phyloP scores from a whole-genome alignment of 1,284 basidiomycete species.

The Tylopilus orsonianus region DNA sequence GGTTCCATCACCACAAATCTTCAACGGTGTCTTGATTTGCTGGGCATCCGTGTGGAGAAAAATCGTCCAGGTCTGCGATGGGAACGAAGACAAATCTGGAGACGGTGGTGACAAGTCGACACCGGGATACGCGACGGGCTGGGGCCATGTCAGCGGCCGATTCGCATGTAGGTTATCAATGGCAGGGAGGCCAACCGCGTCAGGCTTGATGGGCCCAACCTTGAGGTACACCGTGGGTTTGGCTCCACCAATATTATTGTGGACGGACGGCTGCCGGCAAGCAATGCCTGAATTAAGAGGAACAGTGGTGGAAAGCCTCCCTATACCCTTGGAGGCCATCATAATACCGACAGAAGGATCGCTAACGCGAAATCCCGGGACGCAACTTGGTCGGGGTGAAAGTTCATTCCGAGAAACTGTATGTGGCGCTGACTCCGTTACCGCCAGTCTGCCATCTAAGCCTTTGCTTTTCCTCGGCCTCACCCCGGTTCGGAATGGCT shows the following conservation, averaged over 20 bases:
- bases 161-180: no score
- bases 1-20: background rate
- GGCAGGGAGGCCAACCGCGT: no score
- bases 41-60: background rate
- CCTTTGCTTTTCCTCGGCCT: background rate
- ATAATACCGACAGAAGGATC: background rate
- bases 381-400: constrained; percentile 1
- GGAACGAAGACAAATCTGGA: constrained; percentile 4
- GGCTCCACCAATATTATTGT: background rate
- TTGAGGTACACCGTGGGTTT: background rate
- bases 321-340: background rate
- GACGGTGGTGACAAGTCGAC: background rate
- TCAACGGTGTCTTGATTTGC: background rate
- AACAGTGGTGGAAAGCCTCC: background rate
- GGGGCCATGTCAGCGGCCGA: background rate
- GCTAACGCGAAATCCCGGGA: background rate
- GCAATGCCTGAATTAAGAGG: background rate
- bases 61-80: constrained; percentile 9
- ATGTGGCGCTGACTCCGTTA: background rate
- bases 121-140: background rate
- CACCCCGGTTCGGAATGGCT: background rate
- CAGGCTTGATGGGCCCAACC: no score
- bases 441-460: no score
- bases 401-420: background rate
- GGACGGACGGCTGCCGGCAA: background rate